Conservation (phyloP, 202 grass and related monocot species). For the Digitaria exilis region DNA sequence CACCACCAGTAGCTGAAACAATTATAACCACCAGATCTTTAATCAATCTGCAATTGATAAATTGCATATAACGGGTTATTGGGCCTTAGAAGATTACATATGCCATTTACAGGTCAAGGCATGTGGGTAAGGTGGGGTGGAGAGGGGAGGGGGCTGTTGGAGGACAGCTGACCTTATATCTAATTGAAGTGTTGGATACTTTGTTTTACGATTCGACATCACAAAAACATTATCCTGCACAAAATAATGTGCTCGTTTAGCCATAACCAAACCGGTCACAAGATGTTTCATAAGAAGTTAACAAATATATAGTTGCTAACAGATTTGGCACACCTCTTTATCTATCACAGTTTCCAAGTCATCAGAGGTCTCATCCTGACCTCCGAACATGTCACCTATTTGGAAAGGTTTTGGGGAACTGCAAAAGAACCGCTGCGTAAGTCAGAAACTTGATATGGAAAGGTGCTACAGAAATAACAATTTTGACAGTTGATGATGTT, state of each 20-base stretch:
- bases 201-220: slow-evolving; percentile 99
- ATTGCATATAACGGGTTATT: slow-evolving; percentile 15
- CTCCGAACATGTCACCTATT: slow-evolving; percentile 92
- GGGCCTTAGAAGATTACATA: slow-evolving; percentile 24
- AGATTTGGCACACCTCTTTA: slow-evolving; percentile 68
- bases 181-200: slow-evolving; percentile 95
- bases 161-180: slow-evolving; percentile 87
- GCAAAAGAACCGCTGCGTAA: slow-evolving; percentile 35
- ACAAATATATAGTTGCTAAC: slow-evolving; percentile 5
- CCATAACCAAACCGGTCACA: slow-evolving; percentile 12
- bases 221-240: slow-evolving; percentile 97
- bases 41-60: slow-evolving; percentile 82
- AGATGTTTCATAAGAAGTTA: neutral
- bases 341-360: slow-evolving; percentile 96
- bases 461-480: slow-evolving; percentile 15
- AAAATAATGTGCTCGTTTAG: slow-evolving; percentile 13
- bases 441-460: slow-evolving; percentile 32
- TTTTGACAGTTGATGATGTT: slow-evolving; percentile 24
- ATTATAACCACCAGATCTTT: slow-evolving; percentile 92
- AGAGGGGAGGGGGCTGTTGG: too few relatives aligned
- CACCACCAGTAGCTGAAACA: slow-evolving; percentile 87
- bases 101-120: slow-evolving; percentile 10
- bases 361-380: slow-evolving; percentile 91
- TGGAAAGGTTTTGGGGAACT: slow-evolving; percentile 92
- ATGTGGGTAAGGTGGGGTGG: neutral